phyloP scores from a whole-genome alignment of 257 asterid species.

The Solanum gandarillasii region DNA sequence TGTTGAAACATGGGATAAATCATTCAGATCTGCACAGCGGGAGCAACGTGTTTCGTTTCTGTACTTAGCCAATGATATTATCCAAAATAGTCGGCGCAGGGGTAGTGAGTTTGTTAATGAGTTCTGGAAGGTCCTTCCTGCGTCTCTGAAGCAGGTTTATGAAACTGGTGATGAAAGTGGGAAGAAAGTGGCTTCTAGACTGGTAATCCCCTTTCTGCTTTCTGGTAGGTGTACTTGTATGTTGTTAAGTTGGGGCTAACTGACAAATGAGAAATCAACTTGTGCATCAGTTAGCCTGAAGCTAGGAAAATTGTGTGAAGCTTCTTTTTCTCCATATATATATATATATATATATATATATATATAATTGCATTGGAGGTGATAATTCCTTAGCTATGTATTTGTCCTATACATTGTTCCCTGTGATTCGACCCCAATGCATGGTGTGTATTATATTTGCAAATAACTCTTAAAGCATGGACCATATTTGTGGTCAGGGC shows the following conservation, averaged over 20 bases:
- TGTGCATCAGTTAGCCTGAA: neutral
- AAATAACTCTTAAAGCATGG: no score
- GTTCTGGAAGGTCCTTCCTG: slow-evolving; percentile 92
- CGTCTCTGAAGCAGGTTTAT: slow-evolving; percentile 51
- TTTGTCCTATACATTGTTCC: no score
- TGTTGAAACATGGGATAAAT: slow-evolving; percentile 84
- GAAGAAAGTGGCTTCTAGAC: slow-evolving; percentile 77
- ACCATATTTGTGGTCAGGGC: no score
- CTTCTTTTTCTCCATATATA: neutral
- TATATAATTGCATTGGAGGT: no score
- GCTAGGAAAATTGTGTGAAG: neutral
- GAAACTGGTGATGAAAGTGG: slow-evolving; percentile 52
- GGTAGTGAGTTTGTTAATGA: slow-evolving; percentile 96
- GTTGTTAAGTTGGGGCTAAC: neutral
- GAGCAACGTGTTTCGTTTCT: slow-evolving; percentile 78
- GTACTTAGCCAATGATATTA: slow-evolving; percentile 81
- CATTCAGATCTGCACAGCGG: slow-evolving; percentile 58
- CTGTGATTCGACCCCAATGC: no score
- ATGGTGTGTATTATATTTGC: no score
- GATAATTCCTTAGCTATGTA: no score
- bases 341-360: neutral
- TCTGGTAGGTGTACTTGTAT: neutral
- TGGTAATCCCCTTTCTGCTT: slow-evolving; percentile 37
- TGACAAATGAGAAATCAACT: neutral
- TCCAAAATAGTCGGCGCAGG: slow-evolving; percentile 94